These are phyloP conservation scores for Candida buenavistaensis DNA, from an alignment of 1,139 yeast genomes.

Conservation along the genomic window DNA sequence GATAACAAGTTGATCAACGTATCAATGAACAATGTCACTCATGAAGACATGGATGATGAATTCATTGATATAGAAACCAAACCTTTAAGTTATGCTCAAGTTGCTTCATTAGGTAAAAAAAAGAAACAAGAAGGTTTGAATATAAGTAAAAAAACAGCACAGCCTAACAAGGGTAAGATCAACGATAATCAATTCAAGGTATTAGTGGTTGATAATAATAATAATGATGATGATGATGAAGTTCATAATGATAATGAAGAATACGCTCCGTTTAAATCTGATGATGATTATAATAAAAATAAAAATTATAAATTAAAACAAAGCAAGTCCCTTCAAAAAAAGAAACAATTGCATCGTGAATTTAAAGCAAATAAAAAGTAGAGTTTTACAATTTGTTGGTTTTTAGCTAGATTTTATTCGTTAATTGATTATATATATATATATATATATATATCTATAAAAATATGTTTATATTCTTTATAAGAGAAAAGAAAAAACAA, in stretches of 20 bases:
- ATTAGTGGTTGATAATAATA: constrained; percentile 6
- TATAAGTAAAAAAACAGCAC: constrained; percentile 1
- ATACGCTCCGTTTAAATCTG: constrained; percentile 12
- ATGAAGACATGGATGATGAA: constrained; percentile 5
- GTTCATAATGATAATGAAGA: constrained; percentile 2
- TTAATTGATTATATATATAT: background rate
- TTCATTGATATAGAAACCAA: constrained; percentile 26
- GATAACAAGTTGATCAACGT: constrained; percentile 32
- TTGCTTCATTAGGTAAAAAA: constrained; percentile 32
- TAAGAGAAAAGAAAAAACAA: background rate
- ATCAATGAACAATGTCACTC: constrained; percentile 26
- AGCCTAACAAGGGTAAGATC: constrained; percentile 9
- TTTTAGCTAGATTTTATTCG: background rate
- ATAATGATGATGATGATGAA: constrained; percentile 1
- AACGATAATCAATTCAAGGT: constrained; percentile 12
- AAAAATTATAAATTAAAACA: constrained; percentile 15
- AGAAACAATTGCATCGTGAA: constrained; percentile 13
- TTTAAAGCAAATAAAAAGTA: background rate
- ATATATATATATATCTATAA: background rate
- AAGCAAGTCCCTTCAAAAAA: constrained; percentile 15
- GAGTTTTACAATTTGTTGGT: background rate
- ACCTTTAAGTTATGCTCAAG: constrained; percentile 47
- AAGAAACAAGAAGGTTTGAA: constrained; percentile 8
- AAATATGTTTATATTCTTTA: background rate
- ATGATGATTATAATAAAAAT: constrained; percentile 13